A percentile compares a stretch with the other conserved stretches of the same genome.
Evolutionary conservation across 2,329 filamentous ascomycete genomes (phyloP).

Genomic region (Daldinia sp.): DNA sequence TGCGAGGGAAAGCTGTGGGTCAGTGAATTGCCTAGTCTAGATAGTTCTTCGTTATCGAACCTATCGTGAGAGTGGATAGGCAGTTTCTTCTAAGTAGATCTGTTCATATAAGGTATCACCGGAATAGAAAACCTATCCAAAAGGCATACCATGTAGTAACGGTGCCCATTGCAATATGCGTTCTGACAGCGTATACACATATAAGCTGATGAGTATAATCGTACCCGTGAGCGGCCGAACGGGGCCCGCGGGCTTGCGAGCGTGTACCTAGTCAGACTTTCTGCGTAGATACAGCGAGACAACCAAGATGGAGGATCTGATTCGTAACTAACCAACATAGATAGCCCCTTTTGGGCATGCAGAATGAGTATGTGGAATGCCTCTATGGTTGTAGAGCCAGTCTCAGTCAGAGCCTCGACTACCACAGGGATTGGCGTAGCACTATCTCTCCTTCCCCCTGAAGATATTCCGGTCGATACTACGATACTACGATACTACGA

Average conservation of each 20-base stretch:
- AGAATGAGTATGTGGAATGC: not conserved
- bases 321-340: not conserved
- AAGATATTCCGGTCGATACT: not conserved
- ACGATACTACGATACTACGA: too few relatives aligned
- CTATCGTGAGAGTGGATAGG: not conserved
- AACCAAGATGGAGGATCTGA: not conserved
- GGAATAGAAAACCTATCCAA: not conserved
- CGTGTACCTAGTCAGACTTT: not conserved
- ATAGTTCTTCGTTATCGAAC: conserved; percentile 13
- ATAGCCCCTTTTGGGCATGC: not conserved
- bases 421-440: not conserved
- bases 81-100: not conserved
- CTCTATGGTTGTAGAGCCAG: not conserved
- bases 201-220: not conserved
- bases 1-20: conserved; percentile 17
- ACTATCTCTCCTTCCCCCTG: not conserved
- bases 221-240: not conserved
- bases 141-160: not conserved
- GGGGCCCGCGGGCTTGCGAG: conserved; percentile 5
- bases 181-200: not conserved
- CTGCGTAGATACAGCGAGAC: not conserved
- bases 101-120: not conserved
- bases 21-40: conserved; percentile 10
- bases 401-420: not conserved
- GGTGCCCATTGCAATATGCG: not conserved